Conservation (phyloP, 1,284 basidiomycete species). For the Peniophora sp. region DNA sequence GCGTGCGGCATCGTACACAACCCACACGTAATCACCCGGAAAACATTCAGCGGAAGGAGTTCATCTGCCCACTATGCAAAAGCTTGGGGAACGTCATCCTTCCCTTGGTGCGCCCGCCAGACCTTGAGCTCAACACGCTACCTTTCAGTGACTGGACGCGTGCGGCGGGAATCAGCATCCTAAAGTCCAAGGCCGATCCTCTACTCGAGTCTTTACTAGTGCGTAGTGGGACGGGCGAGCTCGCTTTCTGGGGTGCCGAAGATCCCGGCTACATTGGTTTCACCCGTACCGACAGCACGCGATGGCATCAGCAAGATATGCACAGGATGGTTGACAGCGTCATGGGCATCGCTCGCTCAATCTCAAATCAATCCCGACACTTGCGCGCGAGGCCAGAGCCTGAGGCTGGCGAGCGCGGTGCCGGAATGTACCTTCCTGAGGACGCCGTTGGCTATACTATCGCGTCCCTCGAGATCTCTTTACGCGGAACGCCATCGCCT, state of each 20-base stretch:
- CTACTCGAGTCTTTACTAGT: conserved; percentile 63
- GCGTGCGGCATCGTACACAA: conserved; percentile 84
- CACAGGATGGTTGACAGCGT: conserved; percentile 75
- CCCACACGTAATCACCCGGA: conserved; percentile 94
- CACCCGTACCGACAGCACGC: conserved; percentile 38
- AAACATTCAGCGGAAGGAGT: conserved; percentile 87
- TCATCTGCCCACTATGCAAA: conserved; percentile 98
- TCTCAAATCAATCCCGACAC: conserved; percentile 70
- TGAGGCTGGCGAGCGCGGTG: conserved; percentile 61
- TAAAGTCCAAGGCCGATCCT: conserved; percentile 71
- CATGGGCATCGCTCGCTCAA: conserved; percentile 58
- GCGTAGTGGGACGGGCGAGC: conserved; percentile 73
- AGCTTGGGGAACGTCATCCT: conserved; percentile 92
- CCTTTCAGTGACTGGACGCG: conserved; percentile 79
- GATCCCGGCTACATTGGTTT: conserved; percentile 58
- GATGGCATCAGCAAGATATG: conserved; percentile 44
- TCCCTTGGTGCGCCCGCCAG: conserved; percentile 56
- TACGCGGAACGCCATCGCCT: conserved; percentile 54
- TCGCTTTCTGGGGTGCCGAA: conserved; percentile 78
- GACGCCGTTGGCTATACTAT: conserved; percentile 89
- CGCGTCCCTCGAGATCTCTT: conserved; percentile 72
- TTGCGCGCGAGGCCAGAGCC: conserved; percentile 69
- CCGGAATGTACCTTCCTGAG: conserved; percentile 81
- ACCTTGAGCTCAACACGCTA: conserved; percentile 39
- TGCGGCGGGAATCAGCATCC: conserved; percentile 69